A percentile compares a stretch with the other conserved stretches of the same genome.
phyloP scores from a whole-genome alignment of 2,329 filamentous ascomycete genomes.

The Ophiocordyceps robertsii region DNA sequence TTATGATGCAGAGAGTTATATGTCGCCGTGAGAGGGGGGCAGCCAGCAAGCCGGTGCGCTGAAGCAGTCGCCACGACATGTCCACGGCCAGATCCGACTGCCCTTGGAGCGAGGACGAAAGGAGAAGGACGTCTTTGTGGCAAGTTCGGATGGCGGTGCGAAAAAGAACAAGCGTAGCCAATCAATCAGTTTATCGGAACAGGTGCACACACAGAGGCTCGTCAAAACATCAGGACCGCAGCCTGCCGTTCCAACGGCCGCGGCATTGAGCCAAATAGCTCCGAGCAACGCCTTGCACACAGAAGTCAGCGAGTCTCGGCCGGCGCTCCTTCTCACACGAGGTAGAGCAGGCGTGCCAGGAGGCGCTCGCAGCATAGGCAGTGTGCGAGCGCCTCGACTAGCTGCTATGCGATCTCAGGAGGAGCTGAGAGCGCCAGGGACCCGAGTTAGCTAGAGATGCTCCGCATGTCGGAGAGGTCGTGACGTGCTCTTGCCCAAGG shows the following conservation, averaged over 20 bases:
- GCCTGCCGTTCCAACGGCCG: too few relatives aligned
- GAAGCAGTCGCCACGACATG: too few relatives aligned
- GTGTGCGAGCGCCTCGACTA: conserved; percentile 3
- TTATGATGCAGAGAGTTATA: background rate
- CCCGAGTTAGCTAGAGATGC: conserved; percentile 19
- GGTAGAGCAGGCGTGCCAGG: background rate
- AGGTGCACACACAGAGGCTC: background rate
- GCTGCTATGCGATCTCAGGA: conserved; percentile 15
- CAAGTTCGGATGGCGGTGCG: background rate
- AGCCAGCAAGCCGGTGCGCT: too few relatives aligned
- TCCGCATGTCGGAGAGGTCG: conserved; percentile 24
- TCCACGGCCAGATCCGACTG: too few relatives aligned
- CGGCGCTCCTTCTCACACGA: too few relatives aligned
- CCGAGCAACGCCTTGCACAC: too few relatives aligned
- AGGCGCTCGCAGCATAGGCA: background rate
- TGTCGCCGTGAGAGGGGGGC: too few relatives aligned
- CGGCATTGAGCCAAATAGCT: too few relatives aligned
- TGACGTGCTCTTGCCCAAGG: conserved; percentile 37
- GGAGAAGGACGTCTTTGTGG: too few relatives aligned
- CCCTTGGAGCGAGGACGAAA: too few relatives aligned
- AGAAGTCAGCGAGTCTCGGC: too few relatives aligned
- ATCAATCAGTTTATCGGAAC: background rate
- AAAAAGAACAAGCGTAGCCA: background rate
- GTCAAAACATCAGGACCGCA: too few relatives aligned
- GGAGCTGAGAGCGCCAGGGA: conserved; percentile 9